Percentiles rank a stretch among this genome's conserved stretches.
Evolutionary conservation across 164 flowering plant species (phyloP).

Genomic region (Cinnamomum chago): DNA sequence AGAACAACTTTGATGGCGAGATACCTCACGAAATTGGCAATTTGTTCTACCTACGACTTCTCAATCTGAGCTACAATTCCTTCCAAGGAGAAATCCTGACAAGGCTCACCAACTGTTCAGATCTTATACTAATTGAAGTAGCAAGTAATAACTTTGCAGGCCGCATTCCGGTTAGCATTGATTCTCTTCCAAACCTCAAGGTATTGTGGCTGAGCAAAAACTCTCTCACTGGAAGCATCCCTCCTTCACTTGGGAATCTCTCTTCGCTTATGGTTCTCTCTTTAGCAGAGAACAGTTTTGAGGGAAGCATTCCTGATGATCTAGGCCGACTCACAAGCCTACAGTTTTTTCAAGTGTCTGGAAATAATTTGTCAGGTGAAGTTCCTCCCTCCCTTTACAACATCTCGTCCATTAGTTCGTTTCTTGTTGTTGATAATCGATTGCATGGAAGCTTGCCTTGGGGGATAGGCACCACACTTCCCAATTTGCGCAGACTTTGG

Average conservation of each 20-base stretch:
- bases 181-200: slow-evolving; percentile 22
- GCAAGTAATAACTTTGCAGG: slow-evolving; percentile 29
- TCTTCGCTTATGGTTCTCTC: slow-evolving; percentile 23
- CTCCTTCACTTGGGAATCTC: slow-evolving; percentile 33
- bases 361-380: slow-evolving; percentile 36
- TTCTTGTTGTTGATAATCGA: slow-evolving; percentile 30
- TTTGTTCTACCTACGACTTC: slow-evolving; percentile 11
- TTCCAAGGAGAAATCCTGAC: slow-evolving; percentile 32
- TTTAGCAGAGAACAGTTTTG: slow-evolving; percentile 20
- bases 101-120: slow-evolving; percentile 15
- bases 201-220: slow-evolving; percentile 25
- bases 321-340: slow-evolving; percentile 25
- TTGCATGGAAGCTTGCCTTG: slow-evolving; percentile 27
- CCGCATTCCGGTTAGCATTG: slow-evolving; percentile 27
- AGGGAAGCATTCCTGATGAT: slow-evolving; percentile 32
- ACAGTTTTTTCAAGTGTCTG: slow-evolving; percentile 25
- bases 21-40: slow-evolving; percentile 1
- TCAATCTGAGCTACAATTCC: slow-evolving; percentile 29
- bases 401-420: slow-evolving; percentile 28
- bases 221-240: slow-evolving; percentile 32
- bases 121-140: slow-evolving; percentile 26
- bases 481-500: slow-evolving; percentile 14
- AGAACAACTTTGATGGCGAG: neutral
- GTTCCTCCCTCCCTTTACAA: slow-evolving; percentile 47
- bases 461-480: slow-evolving; percentile 20